Base-by-base conservation (phyloP, 305 asterid species). In the Stenogyne calaminthoides region DNA sequence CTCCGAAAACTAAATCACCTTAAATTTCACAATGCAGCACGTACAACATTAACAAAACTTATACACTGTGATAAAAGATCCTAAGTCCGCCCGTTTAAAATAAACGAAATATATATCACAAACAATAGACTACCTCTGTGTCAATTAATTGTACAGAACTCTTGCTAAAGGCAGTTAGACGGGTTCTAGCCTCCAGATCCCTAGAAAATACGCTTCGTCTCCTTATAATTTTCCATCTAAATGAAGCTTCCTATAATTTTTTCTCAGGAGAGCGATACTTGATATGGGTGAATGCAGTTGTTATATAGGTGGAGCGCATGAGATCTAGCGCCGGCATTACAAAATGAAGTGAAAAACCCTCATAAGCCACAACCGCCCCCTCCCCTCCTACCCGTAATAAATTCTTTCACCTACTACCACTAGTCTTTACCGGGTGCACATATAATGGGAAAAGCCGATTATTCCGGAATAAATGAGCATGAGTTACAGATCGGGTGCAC, bases 41-140 rank as follows among this genome's bases (percentile, higher is more conserved):
- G 42, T 32, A 36, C 49, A 59, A 10, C 70, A 56, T 59, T 22
- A 39, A 2, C 12, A 39, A 39, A 39, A 12, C 46, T 39, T 8
- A 39, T 8, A 39, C 46, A 9, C 12, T 39, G 12, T 39, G 12
- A 39, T 39, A 9, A 39, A 5, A 5, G 52, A 68, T 11, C 39
- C 40, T 34, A 37, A 11, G 0, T 61, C n/a, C 9, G 49, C 16
- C 25, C 20, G 49, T 59, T 47, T 68, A 7, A 57, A 25, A 15
- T 62, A 51, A 40, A 4, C 39, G 5, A 57, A 46, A 46, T 12
- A 46, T 4, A 46, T 46, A 12, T 46, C 18, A 46, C 19, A 73
- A 51, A 67, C 49, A 42, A 60, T 19, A 73, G 36, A 54, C 12
- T 73, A 73, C 78, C 82, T 78, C 4, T 46, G 52, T 46, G 52